These are phyloP conservation scores for Blastomyces percursus DNA, from an alignment of 2,329 filamentous ascomycete species.

Conservation along the genomic window DNA sequence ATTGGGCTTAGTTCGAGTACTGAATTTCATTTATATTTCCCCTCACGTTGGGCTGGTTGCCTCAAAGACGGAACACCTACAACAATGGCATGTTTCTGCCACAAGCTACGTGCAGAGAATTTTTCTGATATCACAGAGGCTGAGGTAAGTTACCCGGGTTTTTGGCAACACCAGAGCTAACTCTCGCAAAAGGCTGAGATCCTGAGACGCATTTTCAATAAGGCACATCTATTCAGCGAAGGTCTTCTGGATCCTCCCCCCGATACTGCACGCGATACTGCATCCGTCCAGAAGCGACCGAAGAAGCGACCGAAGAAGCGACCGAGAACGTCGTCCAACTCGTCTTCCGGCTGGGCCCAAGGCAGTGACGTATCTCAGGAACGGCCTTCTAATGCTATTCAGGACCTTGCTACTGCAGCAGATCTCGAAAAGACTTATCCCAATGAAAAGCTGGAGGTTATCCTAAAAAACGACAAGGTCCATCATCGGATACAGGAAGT, in stretches of 20 bases:
- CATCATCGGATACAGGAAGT: conserved; percentile 2
- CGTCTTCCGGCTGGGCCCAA: not conserved
- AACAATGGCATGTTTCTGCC: too few species aligned
- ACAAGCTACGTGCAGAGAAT: conserved; percentile 1
- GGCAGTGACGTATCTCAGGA: not conserved
- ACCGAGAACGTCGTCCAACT: not conserved
- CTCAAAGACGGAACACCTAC: not conserved
- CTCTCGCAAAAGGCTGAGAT: not conserved
- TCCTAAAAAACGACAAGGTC: not conserved
- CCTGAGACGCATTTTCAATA: not conserved
- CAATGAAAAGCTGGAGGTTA: not conserved
- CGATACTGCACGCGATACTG: too few species aligned
- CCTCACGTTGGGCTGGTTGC: not conserved
- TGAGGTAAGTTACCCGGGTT: not conserved
- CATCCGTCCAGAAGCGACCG: not conserved
- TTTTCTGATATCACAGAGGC: conserved; percentile 2
- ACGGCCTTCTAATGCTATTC: not conserved
- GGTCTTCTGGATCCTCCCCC: not conserved
- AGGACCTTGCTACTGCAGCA: not conserved
- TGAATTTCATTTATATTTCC: not conserved
- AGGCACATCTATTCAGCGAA: not conserved
- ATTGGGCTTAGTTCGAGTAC: not conserved
- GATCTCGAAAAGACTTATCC: not conserved
- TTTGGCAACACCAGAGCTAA: not conserved
- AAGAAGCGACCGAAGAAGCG: conserved; percentile 3